Evolutionary conservation across 2,329 filamentous ascomycete genomes (phyloP).

Genomic region (Colletotrichum sp.): DNA sequence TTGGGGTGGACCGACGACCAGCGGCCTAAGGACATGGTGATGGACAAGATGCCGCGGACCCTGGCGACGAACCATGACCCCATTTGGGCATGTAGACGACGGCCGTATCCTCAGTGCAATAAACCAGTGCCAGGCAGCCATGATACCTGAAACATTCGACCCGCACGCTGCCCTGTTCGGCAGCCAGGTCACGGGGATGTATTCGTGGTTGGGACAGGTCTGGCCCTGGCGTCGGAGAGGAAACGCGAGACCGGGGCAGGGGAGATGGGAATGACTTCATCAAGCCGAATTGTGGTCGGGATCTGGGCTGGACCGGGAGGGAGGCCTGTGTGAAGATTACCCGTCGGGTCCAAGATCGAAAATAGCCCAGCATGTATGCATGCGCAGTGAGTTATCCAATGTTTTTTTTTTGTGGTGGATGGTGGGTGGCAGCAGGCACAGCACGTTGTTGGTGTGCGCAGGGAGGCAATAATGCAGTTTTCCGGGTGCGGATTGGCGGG

Average conservation of each 20-base stretch:
- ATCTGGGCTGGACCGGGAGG: neutral
- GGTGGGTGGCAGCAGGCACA: neutral
- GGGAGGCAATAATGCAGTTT: neutral
- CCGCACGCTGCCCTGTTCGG: neutral
- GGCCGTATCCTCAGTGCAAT: neutral
- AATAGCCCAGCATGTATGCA: conserved; percentile 4
- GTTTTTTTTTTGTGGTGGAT: neutral
- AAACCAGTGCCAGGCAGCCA: neutral
- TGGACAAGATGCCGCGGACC: neutral
- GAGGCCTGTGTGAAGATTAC: neutral
- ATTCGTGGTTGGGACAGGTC: neutral
- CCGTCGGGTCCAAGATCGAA: neutral
- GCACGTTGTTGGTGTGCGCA: neutral
- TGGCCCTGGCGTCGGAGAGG: neutral
- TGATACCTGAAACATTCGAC: conserved; percentile 7
- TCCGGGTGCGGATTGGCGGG: neutral
- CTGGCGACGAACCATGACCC: neutral
- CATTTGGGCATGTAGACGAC: neutral
- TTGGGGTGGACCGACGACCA: neutral
- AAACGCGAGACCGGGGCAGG: neutral
- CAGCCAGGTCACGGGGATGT: neutral
- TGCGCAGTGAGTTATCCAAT: neutral
- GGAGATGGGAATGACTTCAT: neutral
- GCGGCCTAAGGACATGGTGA: neutral
- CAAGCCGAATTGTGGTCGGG: neutral